Evolutionary conservation across 2,329 filamentous ascomycete species (phyloP).

Genomic region (Fusarium sp.): DNA sequence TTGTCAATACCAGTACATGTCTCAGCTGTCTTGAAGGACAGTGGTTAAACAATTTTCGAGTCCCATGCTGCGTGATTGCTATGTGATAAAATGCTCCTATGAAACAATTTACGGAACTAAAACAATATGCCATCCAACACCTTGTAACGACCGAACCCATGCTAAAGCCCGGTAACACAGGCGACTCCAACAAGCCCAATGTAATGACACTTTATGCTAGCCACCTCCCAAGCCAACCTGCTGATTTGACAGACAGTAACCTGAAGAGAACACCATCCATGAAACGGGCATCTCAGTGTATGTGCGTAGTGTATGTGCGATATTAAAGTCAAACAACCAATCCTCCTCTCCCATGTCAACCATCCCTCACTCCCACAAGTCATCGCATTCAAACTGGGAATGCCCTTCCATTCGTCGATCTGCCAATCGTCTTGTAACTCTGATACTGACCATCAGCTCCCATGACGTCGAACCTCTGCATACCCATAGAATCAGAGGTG

Average conservation of each 20-base stretch:
- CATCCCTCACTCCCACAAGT: background rate
- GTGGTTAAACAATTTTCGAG: background rate
- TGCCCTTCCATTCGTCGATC: constrained; percentile 51
- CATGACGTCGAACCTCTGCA: constrained; percentile 66
- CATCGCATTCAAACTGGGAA: constrained; percentile 37
- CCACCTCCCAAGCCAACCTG: constrained; percentile 6
- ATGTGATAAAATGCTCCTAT: background rate
- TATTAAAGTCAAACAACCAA: constrained; percentile 20
- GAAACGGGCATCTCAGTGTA: constrained; percentile 15
- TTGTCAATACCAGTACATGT: constrained; percentile 29
- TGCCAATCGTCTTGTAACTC: constrained; percentile 66
- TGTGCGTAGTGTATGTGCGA: constrained; percentile 30
- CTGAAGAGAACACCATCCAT: constrained; percentile 18
- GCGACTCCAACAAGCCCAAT: constrained; percentile 3
- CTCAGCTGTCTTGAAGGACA: constrained; percentile 3
- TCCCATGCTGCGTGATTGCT: background rate
- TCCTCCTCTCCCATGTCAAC: background rate
- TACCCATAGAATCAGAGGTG: constrained; percentile 58
- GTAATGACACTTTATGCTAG: background rate
- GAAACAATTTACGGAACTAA: background rate
- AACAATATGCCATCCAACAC: constrained; percentile 16
- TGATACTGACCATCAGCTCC: constrained; percentile 62
- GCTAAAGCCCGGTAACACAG: constrained; percentile 2
- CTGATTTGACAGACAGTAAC: constrained; percentile 17
- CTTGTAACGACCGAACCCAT: constrained; percentile 21